A percentile compares a stretch with the other conserved stretches of the same genome.
Conservation (phyloP, 1,284 basidiomycete genomes). For the Melampsora americana region DNA sequence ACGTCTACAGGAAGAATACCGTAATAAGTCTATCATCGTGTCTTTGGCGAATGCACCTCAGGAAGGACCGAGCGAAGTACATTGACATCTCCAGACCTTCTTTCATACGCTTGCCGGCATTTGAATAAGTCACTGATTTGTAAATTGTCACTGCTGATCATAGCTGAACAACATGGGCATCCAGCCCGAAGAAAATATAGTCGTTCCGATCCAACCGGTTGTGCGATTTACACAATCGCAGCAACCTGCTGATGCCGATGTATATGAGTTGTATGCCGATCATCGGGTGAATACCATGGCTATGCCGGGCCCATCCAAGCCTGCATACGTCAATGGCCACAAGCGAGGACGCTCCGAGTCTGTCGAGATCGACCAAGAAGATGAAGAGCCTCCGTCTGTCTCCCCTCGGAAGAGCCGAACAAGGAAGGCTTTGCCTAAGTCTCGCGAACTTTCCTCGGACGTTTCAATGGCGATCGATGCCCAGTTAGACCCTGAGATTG, state of each 20-base stretch:
- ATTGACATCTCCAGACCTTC: not conserved
- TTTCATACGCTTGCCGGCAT: not conserved
- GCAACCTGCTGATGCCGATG: not conserved
- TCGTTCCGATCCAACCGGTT: not conserved
- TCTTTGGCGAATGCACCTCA: slow-evolving; percentile 2
- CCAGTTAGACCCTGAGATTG: not conserved
- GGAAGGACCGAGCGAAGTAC: slow-evolving; percentile 26
- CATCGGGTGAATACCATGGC: slow-evolving; percentile 24
- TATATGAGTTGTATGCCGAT: slow-evolving; percentile 31
- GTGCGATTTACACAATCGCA: not conserved
- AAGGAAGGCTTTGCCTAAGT: not conserved
- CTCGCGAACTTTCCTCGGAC: not conserved
- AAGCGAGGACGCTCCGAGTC: not conserved
- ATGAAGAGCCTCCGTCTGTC: not conserved
- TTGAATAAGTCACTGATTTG: not conserved
- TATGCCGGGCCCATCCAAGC: slow-evolving; percentile 10
- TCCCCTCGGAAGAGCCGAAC: not conserved
- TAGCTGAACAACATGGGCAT: not conserved
- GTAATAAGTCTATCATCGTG: not conserved
- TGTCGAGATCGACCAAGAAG: not conserved
- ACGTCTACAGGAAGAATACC: slow-evolving; percentile 78
- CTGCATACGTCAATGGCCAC: slow-evolving; percentile 3
- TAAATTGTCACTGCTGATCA: not conserved
- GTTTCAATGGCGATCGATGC: not conserved
- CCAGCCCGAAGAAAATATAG: not conserved